These are phyloP conservation scores for Speleostelium caveatum DNA, from an alignment of 78 protist genomes.

Conservation along the genomic window DNA sequence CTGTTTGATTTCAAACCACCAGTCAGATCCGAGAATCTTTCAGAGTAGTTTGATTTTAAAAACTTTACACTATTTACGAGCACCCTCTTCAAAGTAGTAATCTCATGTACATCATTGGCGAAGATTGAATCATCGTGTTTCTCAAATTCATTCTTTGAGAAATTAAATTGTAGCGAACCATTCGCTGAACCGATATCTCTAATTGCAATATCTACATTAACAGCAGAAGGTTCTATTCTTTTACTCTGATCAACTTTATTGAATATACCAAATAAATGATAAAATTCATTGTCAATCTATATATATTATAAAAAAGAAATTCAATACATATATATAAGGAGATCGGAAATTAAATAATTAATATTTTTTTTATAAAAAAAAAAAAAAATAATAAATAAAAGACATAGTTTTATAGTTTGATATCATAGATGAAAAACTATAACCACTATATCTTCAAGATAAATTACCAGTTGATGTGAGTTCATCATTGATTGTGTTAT, in stretches of 20 bases:
- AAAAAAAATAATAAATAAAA: background rate
- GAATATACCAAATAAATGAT: background rate
- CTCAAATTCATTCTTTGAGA: too few relatives aligned
- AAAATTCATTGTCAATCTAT: background rate
- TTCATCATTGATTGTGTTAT: slow-evolving; percentile 5
- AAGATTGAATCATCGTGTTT: background rate
- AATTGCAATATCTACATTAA: background rate
- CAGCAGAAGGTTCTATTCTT: too few relatives aligned
- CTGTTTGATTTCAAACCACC: background rate
- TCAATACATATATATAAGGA: too few relatives aligned
- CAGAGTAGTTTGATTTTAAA: background rate
- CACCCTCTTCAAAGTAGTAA: background rate
- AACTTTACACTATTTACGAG: too few relatives aligned
- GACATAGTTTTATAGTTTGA: background rate
- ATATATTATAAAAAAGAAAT: background rate
- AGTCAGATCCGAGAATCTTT: too few relatives aligned
- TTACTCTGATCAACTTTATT: background rate
- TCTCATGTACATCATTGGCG: background rate
- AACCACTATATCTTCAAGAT: background rate
- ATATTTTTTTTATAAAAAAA: background rate
- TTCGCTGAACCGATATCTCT: background rate
- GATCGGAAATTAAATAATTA: too few relatives aligned
- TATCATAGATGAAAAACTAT: background rate
- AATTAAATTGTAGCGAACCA: background rate
- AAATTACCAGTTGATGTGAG: background rate